phyloP scores from a whole-genome alignment of 148 eudicot genomes.

The Chenopodium formosanum region DNA sequence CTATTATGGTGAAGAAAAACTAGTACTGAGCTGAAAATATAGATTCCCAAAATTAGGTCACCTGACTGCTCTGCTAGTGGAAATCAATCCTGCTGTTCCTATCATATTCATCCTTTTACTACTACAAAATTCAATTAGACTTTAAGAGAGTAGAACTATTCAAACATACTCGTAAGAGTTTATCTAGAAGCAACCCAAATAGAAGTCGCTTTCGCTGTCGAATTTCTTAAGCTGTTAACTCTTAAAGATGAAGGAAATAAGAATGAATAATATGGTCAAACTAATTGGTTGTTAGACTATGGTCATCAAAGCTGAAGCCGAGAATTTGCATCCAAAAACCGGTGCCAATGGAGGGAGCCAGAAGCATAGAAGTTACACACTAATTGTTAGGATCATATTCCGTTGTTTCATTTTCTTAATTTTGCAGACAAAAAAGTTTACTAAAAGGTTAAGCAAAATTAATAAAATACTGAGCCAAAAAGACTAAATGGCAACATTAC shows the following conservation, averaged over 20 bases:
- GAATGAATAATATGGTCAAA: neutral
- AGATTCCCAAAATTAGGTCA: neutral
- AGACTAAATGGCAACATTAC: neutral
- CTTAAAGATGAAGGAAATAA: neutral
- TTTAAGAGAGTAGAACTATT: neutral
- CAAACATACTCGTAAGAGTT: neutral
- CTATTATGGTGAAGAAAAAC: no score
- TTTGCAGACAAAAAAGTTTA: no score
- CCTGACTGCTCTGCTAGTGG: neutral
- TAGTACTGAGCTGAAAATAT: neutral
- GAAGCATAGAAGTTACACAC: no score
- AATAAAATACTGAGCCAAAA: slow-evolving; percentile 1
- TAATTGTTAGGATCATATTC: no score
- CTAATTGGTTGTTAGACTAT: neutral
- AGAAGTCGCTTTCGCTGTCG: neutral
- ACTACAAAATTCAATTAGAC: neutral
- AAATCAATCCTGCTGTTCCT: neutral
- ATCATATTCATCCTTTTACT: neutral
- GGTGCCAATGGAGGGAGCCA: neutral
- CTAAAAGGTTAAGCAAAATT: no score
- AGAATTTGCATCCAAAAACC: neutral
- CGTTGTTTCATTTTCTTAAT: no score
- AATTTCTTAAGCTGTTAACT: neutral
- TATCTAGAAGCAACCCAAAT: neutral
- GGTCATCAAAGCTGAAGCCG: neutral